These are phyloP conservation scores for Ustilago tritici DNA, from an alignment of 1,284 basidiomycete genomes.

Conservation along the genomic window DNA sequence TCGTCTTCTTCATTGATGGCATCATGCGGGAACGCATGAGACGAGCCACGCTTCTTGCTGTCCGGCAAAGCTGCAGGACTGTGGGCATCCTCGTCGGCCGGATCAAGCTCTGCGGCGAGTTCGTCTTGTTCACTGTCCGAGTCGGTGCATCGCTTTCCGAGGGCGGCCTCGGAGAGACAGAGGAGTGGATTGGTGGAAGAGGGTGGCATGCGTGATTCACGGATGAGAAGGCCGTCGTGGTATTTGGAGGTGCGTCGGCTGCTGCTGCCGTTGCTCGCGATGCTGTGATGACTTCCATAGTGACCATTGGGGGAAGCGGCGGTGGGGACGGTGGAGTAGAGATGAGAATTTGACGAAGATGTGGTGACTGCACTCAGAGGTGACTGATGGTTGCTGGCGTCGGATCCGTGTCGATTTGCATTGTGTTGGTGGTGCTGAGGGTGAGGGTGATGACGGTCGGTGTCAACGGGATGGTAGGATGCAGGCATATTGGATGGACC, in stretches of 20 bases:
- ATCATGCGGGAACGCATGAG: constrained; percentile 17
- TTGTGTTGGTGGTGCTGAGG: background rate
- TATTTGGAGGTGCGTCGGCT: constrained; percentile 46
- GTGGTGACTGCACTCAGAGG: constrained; percentile 33
- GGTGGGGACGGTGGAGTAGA: constrained; percentile 30
- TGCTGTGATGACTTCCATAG: constrained; percentile 20
- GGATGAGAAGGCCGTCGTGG: constrained; percentile 49
- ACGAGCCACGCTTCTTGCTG: constrained; percentile 25
- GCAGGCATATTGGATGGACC: constrained; percentile 6
- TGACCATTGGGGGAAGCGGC: constrained; percentile 25
- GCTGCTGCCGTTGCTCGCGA: constrained; percentile 31
- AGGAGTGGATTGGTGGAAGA: constrained; percentile 51
- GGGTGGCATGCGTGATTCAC: constrained; percentile 48
- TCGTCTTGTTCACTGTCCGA: constrained; percentile 49
- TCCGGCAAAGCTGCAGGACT: constrained; percentile 15
- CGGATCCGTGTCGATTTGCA: constrained; percentile 34
- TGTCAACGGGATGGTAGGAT: constrained; percentile 7
- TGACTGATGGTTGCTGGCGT: constrained; percentile 44
- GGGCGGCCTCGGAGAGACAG: constrained; percentile 50
- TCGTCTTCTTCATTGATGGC: constrained; percentile 32
- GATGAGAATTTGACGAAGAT: constrained; percentile 27
- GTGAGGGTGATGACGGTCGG: constrained; percentile 4
- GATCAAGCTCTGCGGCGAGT: constrained; percentile 20
- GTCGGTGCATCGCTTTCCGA: constrained; percentile 48
- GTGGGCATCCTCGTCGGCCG: constrained; percentile 8